phyloP scores from a whole-genome alignment of 2,329 filamentous ascomycete genomes.

The Colletotrichum sp. region DNA sequence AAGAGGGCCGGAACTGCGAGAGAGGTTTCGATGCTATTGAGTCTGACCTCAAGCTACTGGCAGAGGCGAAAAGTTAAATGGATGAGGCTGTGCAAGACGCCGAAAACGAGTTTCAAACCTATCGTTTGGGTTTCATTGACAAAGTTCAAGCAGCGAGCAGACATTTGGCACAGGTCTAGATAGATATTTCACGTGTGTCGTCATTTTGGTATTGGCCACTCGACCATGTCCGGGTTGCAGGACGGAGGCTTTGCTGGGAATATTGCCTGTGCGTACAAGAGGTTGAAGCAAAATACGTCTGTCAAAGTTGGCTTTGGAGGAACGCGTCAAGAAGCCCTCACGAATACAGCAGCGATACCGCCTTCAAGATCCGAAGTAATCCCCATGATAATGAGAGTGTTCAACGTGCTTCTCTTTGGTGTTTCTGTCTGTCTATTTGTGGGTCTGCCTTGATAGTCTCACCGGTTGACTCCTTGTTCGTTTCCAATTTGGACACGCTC shows the following conservation, averaged over 20 bases:
- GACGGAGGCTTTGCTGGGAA: neutral
- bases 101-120: neutral
- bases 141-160: neutral
- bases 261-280: neutral
- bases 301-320: neutral
- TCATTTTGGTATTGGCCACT: no score
- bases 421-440: neutral
- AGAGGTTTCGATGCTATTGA: neutral
- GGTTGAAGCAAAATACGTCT: neutral
- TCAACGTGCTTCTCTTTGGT: neutral
- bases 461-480: fast-evolving
- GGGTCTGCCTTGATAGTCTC: neutral
- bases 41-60: neutral
- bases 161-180: neutral
- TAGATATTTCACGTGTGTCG: neutral
- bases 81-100: neutral
- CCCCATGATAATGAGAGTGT: neutral
- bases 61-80: neutral
- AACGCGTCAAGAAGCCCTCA: neutral
- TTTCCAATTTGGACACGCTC: neutral
- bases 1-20: neutral
- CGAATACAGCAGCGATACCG: neutral
- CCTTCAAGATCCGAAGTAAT: neutral
- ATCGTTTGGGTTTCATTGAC: neutral
- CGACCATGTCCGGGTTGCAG: neutral